Percentiles rank a stretch among this genome's conserved stretches.
Evolutionary conservation across 2,329 filamentous ascomycete genomes (phyloP).

Genomic region (Claviceps sorghi): DNA sequence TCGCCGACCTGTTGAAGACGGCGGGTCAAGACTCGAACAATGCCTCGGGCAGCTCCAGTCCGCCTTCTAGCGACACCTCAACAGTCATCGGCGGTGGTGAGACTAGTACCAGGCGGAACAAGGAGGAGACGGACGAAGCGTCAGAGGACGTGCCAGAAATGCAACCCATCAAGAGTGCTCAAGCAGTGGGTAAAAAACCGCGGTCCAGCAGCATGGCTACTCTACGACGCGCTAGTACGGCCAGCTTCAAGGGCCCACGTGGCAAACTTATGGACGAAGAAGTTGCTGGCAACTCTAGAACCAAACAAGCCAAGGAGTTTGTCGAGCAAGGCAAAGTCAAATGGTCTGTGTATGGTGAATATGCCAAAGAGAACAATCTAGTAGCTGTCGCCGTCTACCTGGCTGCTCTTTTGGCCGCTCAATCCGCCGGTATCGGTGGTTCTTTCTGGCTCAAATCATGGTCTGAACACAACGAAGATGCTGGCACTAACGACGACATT

Average conservation of each 20-base stretch:
- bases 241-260: slow-evolving; percentile 73
- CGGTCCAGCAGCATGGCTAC: slow-evolving; percentile 61
- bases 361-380: slow-evolving; percentile 88
- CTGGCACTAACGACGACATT: slow-evolving; percentile 56
- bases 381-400: slow-evolving; percentile 71
- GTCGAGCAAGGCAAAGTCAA: slow-evolving; percentile 95
- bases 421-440: slow-evolving; percentile 68
- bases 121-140: slow-evolving; percentile 58
- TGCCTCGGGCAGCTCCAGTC: slow-evolving; percentile 29
- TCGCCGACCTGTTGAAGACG: slow-evolving; percentile 70
- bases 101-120: slow-evolving; percentile 33
- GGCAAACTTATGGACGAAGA: slow-evolving; percentile 79
- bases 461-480: slow-evolving; percentile 62
- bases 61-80: slow-evolving; percentile 36
- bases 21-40: slow-evolving; percentile 44
- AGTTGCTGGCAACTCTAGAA: slow-evolving; percentile 55
- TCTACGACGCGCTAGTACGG: slow-evolving; percentile 77
- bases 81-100: slow-evolving; percentile 40
- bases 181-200: slow-evolving; percentile 34
- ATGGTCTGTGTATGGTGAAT: slow-evolving; percentile 83
- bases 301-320: slow-evolving; percentile 75
- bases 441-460: slow-evolving; percentile 90
- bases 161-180: slow-evolving; percentile 52
- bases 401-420: slow-evolving; percentile 59
- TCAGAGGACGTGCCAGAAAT: slow-evolving; percentile 66